Base-by-base conservation (phyloP, 2,329 filamentous ascomycete genomes). In the Talaromyces islandicus region DNA sequence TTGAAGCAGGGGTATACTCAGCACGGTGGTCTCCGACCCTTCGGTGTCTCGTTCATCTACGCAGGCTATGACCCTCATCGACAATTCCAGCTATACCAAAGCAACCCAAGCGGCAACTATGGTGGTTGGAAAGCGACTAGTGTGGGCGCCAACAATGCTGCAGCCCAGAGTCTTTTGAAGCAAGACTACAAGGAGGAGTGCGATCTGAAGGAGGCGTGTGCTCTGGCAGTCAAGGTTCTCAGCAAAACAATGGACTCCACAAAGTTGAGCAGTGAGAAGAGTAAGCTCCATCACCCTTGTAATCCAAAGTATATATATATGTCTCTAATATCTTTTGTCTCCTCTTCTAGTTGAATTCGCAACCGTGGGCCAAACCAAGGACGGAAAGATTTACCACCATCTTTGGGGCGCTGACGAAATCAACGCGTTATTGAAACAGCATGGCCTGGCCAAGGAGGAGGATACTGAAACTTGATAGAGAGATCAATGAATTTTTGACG, bases 171-270 rank as follows among this genome's bases (percentile, higher is more conserved):
- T 78, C 78, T 99, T 77, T 79, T 99, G 76, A 99, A 99, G 85
- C 94, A 99, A 78, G 94, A 99, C 77, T 99, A 99, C 82, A 97
- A 97, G 83, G 94, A 99, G 79, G 92, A 97, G 69, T 97, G 92
- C 77, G 89, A 91, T 66, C 78, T 99, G 72, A 91, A 96, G 81
- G 94, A 99, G 81, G 94, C 95, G 4, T 99, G 94, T 75, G 92
- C 89, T 58, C 89, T 97, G 83, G 94, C 94, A 11, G 94, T 99
- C 75, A 99, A 99, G 85, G 94, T 99, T 64, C 80, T 99, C 66
- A 97, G 94, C 85, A 99, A 99, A 87, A 99, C 94, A 6, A 99
- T 99, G 95, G 94, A 99, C 77, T 96, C 92, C 59, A 97, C 93
- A 58, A 99, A 97, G 83, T 80, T 99, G 73, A 97, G 92, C 82